phyloP scores from a whole-genome alignment of 768 basidiomycete genomes.

The Tulasnella sp. region DNA sequence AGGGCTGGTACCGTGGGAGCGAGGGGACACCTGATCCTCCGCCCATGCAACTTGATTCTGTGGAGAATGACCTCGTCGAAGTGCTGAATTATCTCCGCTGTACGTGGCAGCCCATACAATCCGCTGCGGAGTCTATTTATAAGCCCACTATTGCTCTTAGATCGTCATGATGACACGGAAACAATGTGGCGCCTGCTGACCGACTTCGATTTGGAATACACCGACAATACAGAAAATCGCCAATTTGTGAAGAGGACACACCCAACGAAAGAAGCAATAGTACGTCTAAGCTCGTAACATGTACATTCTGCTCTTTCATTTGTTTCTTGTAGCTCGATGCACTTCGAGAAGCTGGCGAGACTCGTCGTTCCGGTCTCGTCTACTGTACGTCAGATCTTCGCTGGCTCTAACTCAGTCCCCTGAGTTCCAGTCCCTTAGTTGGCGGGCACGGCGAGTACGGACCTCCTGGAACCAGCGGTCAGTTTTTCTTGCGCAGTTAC shows the following conservation, averaged over 20 bases:
- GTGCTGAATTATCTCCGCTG: background rate
- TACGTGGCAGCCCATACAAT: background rate
- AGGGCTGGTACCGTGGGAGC: background rate
- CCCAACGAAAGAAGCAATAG: background rate
- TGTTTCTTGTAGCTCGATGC: background rate
- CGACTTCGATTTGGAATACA: background rate
- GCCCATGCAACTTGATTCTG: background rate
- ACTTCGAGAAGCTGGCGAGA: background rate
- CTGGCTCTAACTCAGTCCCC: background rate
- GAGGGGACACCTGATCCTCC: background rate
- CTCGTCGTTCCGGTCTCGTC: background rate
- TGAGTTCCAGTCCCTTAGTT: background rate
- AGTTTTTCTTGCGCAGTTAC: background rate
- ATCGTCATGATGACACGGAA: background rate
- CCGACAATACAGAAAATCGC: background rate
- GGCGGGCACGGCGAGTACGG: background rate
- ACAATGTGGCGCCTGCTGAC: background rate
- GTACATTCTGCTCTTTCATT: background rate
- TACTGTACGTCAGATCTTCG: background rate
- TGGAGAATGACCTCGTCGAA: background rate
- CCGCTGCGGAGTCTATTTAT: background rate
- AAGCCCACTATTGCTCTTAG: background rate
- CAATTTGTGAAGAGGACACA: background rate
- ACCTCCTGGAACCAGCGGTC: background rate
- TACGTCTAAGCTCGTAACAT: background rate